Evolutionary conservation across 2,329 filamentous ascomycete genomes (phyloP), one percentile per base, ranked within the genome.

Genomic region (Colletotrichum sidae): DNA sequence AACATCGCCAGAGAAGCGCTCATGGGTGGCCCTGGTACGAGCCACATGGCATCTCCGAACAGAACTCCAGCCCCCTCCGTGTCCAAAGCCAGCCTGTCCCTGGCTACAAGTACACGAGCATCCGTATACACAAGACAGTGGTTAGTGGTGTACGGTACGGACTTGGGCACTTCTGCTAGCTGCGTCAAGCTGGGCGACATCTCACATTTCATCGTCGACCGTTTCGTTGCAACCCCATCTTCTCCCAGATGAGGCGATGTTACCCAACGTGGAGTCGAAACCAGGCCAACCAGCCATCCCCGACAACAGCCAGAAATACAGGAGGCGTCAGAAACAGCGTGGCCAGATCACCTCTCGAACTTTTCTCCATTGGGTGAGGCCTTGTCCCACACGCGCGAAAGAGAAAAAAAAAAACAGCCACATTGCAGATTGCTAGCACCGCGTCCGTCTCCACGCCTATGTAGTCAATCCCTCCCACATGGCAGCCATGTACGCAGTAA

Each of bases 401-500:
- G 39, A 52, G 49, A 15, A 51, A 60, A 42, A 47, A 41, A 37
- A 54, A 34, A 65, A 25, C 3, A 25, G 4, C 25, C 25, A 25
- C 25, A 25, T 25, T 3, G 25, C 25, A 25, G 25, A 2, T 25
- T 25, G 25, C 25, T 25, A 25, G 25, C 25, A 25, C 25, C 25
- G 25, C 25, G 51, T 46, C 46, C 2, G 51, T 55, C 57, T 46
- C 57, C 51, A 15, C 52, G 10, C 45, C 57, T 52, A 61, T 51
- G 55, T 57, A 52, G 45, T 34, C 39, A 55, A 25, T 25, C 25
- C 25, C 25, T 68, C 44, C 65, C 65, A 68, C 65, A 68, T 68
- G 65, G 65, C 65, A 68, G 62, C 65, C 65, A 65, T 66, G 65
- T 57, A 57, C 56, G 65, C 4, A 25, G 25, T 25, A 5, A 25